Percentiles rank a stretch among this genome's conserved stretches.
phyloP scores from a whole-genome alignment of 1,284 basidiomycete genomes.

The Coniferiporia weirii region DNA sequence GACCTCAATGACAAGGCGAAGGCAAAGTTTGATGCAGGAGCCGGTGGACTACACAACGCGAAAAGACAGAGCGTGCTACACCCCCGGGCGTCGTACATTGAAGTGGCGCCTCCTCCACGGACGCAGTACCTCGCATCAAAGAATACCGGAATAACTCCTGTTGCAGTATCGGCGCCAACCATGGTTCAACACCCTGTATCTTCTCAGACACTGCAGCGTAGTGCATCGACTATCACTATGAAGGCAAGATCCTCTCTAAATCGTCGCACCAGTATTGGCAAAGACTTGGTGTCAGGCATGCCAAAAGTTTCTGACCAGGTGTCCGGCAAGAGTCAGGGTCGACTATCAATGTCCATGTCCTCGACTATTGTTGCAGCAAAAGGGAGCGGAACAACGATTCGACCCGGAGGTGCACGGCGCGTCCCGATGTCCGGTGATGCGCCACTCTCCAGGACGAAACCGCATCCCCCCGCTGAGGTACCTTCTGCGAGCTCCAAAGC shows the following conservation, averaged over 20 bases:
- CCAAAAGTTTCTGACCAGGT: not conserved
- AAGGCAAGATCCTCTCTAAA: not conserved
- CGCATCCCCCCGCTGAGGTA: not conserved
- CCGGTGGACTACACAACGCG: not conserved
- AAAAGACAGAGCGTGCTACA: not conserved
- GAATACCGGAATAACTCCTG: not conserved
- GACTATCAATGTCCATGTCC: slow-evolving; percentile 2
- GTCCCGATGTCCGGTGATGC: slow-evolving; percentile 12
- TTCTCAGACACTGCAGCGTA: not conserved
- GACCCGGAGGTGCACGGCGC: slow-evolving; percentile 9
- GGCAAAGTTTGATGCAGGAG: not conserved
- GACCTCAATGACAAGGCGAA: not conserved
- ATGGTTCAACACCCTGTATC: not conserved
- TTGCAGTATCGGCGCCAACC: not conserved
- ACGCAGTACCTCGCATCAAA: slow-evolving; percentile 2
- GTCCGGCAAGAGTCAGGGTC: not conserved
- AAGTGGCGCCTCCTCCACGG: not conserved
- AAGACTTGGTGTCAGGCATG: not conserved
- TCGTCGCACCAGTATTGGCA: not conserved
- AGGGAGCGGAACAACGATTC: not conserved
- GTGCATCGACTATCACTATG: not conserved
- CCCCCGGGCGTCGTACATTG: not conserved
- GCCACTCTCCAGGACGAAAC: slow-evolving; percentile 5
- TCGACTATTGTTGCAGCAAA: slow-evolving; percentile 1
- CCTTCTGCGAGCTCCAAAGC: not conserved